phyloP scores from a whole-genome alignment of 2,329 filamentous ascomycete genomes.

The Bimuria novae-zelandiae region DNA sequence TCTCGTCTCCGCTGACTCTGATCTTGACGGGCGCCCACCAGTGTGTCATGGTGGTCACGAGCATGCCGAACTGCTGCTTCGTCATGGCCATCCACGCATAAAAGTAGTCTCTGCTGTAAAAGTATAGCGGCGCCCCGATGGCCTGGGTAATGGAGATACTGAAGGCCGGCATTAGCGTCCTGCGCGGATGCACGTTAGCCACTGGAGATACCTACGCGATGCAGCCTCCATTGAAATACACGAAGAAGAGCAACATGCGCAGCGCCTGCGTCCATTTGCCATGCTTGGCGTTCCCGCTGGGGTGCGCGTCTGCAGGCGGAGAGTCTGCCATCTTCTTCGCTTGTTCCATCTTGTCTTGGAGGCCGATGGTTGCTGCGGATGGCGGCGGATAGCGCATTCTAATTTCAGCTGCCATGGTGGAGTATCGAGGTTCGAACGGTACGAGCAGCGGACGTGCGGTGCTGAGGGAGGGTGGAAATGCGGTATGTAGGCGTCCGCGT shows the following conservation, averaged over 20 bases:
- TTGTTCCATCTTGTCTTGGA: constrained; percentile 12
- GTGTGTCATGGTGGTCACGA: constrained; percentile 78
- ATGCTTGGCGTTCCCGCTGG: constrained; percentile 48
- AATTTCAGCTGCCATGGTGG: constrained; percentile 36
- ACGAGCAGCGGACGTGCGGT: neutral
- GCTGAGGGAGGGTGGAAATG: constrained; percentile 2
- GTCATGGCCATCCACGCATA: constrained; percentile 85
- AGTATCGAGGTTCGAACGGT: constrained; percentile 8
- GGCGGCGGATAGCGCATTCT: constrained; percentile 38
- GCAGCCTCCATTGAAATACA: constrained; percentile 53
- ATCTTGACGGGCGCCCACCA: constrained; percentile 83
- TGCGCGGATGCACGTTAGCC: constrained; percentile 14
- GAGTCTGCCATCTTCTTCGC: constrained; percentile 14
- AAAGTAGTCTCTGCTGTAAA: constrained; percentile 73
- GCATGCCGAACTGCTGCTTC: constrained; percentile 80
- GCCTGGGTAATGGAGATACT: constrained; percentile 68
- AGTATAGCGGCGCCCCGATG: constrained; percentile 74
- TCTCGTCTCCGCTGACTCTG: constrained; percentile 79
- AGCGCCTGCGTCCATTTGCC: constrained; percentile 48
- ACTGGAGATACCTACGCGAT: constrained; percentile 40
- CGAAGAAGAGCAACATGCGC: constrained; percentile 50
- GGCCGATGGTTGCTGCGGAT: constrained; percentile 26
- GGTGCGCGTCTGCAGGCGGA: constrained; percentile 28
- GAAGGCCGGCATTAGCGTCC: constrained; percentile 30
- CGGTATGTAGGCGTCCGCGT: constrained; percentile 17